A percentile compares a stretch with the other conserved stretches of the same genome.
These are phyloP conservation scores for Penicillium lividum DNA, from an alignment of 495 filamentous ascomycete genomes.

Conservation along the genomic window DNA sequence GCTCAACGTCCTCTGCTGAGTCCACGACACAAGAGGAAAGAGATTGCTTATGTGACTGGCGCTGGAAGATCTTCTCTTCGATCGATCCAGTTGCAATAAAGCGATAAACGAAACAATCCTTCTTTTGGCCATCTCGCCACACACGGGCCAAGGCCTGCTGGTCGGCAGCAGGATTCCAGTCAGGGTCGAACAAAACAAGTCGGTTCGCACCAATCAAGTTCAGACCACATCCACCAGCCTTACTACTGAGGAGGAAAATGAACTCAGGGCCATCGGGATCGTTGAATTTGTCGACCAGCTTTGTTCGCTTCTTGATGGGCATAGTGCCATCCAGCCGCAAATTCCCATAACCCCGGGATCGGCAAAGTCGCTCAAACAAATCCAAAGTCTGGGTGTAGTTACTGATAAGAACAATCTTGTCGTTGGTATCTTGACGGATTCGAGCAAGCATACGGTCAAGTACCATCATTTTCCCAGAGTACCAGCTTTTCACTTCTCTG, in stretches of 20 bases:
- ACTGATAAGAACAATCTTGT: constrained; percentile 98
- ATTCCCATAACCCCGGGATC: constrained; percentile 77
- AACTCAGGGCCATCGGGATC: constrained; percentile 89
- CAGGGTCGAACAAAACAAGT: constrained; percentile 94
- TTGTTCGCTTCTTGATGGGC: constrained; percentile 95
- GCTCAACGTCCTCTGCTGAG: constrained; percentile 92
- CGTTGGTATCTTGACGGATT: constrained; percentile 93
- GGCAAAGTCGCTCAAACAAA: constrained; percentile 90
- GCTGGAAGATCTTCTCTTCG: constrained; percentile 99
- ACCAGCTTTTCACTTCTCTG: constrained; percentile 92
- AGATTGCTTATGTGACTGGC: constrained; percentile 96
- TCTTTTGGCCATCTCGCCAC: constrained; percentile 98
- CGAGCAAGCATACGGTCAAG: constrained; percentile 97
- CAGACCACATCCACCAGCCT: constrained; percentile 94
- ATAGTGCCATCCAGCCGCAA: constrained; percentile 94
- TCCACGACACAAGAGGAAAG: constrained; percentile 98
- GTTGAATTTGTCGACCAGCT: constrained; percentile 98
- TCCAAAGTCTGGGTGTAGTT: constrained; percentile 98
- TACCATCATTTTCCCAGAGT: constrained; percentile 97
- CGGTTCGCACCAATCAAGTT: constrained; percentile 98
- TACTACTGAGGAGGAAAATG: constrained; percentile 92
- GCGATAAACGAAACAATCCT: constrained; percentile 98
- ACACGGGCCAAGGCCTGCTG: constrained; percentile 97
- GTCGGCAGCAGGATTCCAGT: constrained; percentile 99
- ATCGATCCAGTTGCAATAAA: constrained; percentile 98